phyloP scores from a whole-genome alignment of 2,329 filamentous ascomycete species.

The Phialemonium atrogriseum region DNA sequence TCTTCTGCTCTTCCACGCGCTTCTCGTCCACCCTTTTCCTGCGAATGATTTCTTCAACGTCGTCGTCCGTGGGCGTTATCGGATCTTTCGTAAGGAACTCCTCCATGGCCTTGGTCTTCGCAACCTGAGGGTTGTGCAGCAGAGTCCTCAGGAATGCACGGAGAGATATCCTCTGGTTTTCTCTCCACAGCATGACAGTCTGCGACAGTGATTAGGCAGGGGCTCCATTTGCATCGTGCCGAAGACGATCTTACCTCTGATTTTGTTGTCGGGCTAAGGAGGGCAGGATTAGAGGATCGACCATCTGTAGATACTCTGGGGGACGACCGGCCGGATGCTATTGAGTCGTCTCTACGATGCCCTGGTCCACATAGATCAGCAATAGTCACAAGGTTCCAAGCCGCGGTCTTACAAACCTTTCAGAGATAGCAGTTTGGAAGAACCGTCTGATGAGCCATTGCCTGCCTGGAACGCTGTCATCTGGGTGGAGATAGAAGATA shows the following conservation, averaged over 20 bases:
- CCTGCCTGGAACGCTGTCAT: conserved; percentile 29
- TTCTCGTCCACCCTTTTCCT: conserved; percentile 80
- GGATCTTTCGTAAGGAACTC: conserved; percentile 74
- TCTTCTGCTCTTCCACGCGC: conserved; percentile 83
- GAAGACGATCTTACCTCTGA: conserved; percentile 20
- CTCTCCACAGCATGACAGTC: conserved; percentile 61
- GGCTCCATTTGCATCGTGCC: too few relatives aligned
- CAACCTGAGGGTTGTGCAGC: conserved; percentile 75
- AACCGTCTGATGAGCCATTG: conserved; percentile 17
- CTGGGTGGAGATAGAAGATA: conserved; percentile 72
- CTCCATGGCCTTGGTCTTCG: conserved; percentile 71
- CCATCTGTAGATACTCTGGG: conserved; percentile 38
- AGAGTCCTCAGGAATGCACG: conserved; percentile 84
- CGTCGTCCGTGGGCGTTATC: conserved; percentile 69
- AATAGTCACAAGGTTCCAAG: too few relatives aligned
- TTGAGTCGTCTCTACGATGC: conserved; percentile 28
- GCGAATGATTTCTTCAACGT: conserved; percentile 69
- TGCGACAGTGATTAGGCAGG: conserved; percentile 9
- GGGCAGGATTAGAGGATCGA: conserved; percentile 19
- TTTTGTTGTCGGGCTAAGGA: conserved; percentile 15
- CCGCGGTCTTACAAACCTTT: conserved; percentile 25
- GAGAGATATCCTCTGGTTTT: conserved; percentile 84
- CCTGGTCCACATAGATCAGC: conserved; percentile 10
- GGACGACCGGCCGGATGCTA: conserved; percentile 27
- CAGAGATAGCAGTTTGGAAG: conserved; percentile 33